A percentile compares a stretch with the other conserved stretches of the same genome.
phyloP scores from a whole-genome alignment of 495 filamentous ascomycete genomes.

The Articulospora tetracladia region DNA sequence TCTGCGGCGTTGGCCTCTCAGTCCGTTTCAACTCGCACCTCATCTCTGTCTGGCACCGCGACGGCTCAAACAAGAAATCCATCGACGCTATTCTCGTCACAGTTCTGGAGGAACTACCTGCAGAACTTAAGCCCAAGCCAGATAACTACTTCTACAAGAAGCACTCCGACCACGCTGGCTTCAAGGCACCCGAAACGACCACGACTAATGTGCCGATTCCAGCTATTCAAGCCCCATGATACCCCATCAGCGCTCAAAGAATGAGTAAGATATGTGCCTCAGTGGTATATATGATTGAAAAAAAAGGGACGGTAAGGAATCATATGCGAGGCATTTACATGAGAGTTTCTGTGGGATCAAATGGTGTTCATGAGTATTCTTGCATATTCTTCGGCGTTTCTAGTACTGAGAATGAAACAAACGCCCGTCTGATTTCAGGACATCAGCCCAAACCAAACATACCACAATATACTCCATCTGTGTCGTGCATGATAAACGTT shows the following conservation, averaged over 20 bases:
- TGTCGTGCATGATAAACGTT: neutral
- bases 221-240: constrained; percentile 19
- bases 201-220: constrained; percentile 10
- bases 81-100: constrained; percentile 65
- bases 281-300: neutral
- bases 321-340: constrained; percentile 4
- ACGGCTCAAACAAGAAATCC: constrained; percentile 66
- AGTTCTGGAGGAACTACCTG: constrained; percentile 64
- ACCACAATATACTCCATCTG: neutral
- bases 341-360: constrained; percentile 7
- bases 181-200: constrained; percentile 39
- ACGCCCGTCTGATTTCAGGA: neutral
- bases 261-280: neutral
- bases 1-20: constrained; percentile 68
- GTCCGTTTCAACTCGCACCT: constrained; percentile 74
- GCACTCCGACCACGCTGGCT: constrained; percentile 53
- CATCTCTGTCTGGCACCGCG: constrained; percentile 86
- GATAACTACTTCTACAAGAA: constrained; percentile 68
- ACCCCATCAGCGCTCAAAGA: constrained; percentile 1
- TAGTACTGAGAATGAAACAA: neutral
- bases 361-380: constrained; percentile 14
- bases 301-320: neutral
- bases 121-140: constrained; percentile 61
- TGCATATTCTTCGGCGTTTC: constrained; percentile 20
- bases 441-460: neutral